Conservation (phyloP, 1,139 yeast genomes). For the Hyphopichia wangnamkhiaoensis region DNA sequence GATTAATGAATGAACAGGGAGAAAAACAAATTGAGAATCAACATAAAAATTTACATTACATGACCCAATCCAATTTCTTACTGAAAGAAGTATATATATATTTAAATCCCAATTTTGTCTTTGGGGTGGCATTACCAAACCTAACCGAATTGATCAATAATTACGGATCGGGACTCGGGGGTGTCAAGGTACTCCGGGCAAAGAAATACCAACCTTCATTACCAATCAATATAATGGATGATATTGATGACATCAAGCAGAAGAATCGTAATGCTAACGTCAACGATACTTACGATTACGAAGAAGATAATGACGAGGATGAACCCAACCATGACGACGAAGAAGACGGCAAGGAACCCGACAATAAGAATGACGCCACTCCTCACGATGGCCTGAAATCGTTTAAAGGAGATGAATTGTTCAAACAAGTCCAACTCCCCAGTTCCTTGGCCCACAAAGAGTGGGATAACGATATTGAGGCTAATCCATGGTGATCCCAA, state of each 20-base stretch:
- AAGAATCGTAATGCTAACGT: constrained; percentile 30
- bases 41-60: constrained; percentile 33
- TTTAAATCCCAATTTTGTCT: constrained; percentile 50
- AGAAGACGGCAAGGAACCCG: constrained; percentile 13
- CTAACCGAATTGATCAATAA: constrained; percentile 56
- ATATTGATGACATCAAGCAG: constrained; percentile 55
- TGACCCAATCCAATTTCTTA: constrained; percentile 44
- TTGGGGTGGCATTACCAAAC: constrained; percentile 59
- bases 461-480: constrained; percentile 46
- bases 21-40: constrained; percentile 34
- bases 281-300: constrained; percentile 41
- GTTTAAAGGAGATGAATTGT: constrained; percentile 50
- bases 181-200: constrained; percentile 45
- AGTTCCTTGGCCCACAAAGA: constrained; percentile 51
- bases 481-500: constrained; percentile 49
- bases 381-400: constrained; percentile 8
- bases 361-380: constrained; percentile 11
- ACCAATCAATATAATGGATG: constrained; percentile 61
- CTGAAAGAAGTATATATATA: constrained; percentile 45
- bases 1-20: constrained; percentile 39
- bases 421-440: constrained; percentile 53
- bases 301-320: constrained; percentile 19
- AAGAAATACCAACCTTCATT: constrained; percentile 61
- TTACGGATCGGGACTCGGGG: constrained; percentile 66
- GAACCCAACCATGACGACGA: constrained; percentile 13